A percentile compares a stretch with the other conserved stretches of the same genome.
phyloP scores from a whole-genome alignment of 805 yeast genomes.

The Wickerhamiella lipophila region DNA sequence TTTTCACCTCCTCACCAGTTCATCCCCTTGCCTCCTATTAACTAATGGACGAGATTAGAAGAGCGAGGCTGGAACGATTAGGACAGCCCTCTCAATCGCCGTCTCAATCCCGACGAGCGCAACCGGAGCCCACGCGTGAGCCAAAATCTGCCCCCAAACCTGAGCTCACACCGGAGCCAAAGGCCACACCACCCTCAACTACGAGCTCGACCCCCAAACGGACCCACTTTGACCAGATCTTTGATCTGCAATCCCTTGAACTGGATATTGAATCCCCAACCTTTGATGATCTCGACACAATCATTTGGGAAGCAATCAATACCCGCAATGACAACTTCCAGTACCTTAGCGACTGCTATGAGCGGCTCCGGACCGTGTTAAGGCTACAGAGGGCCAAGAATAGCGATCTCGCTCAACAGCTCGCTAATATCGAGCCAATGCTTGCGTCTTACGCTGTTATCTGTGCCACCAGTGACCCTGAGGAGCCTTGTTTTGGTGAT shows the following conservation, averaged over 20 bases:
- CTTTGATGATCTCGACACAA: conserved; percentile 7
- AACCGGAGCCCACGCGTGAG: not conserved
- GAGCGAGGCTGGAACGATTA: conserved; percentile 4
- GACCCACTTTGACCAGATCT: not conserved
- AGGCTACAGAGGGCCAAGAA: not conserved
- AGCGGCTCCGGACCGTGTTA: conserved; percentile 12
- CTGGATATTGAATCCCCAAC: not conserved
- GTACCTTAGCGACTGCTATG: conserved; percentile 14
- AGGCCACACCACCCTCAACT: not conserved
- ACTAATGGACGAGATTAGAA: conserved; percentile 10
- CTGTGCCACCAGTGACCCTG: conserved; percentile 18
- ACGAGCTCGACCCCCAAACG: not conserved
- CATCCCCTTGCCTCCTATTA: no score
- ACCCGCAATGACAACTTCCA: conserved; percentile 4
- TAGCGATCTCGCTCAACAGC: not conserved
- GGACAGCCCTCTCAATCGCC: not conserved
- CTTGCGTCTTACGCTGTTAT: conserved; percentile 16
- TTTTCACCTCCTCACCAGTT: no score
- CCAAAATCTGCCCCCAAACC: no score
- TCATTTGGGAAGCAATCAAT: conserved; percentile 12
- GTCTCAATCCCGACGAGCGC: not conserved
- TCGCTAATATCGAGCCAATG: conserved; percentile 11
- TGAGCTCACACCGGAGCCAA: not conserved
- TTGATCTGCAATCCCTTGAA: not conserved
- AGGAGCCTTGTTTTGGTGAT: conserved; percentile 16